Base-by-base conservation (phyloP, 371 early-diverging fungal genomes). In the Dinochytrium kinnereticum region DNA sequence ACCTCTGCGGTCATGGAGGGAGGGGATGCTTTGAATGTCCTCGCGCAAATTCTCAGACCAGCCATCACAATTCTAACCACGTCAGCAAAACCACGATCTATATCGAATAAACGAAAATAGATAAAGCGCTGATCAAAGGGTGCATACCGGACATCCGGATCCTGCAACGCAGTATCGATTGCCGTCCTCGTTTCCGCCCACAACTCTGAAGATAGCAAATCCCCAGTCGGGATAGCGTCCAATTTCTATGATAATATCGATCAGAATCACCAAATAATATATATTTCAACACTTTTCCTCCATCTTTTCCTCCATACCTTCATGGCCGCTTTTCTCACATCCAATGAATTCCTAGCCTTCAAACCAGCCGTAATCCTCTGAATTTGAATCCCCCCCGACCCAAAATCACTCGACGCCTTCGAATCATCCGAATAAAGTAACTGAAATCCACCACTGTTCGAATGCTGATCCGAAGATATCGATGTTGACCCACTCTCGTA, bases 1-100 rank as follows among this genome's bases (percentile, higher is more conserved):
- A 85, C 66, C 64, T 85, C 82, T 19, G 78, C 80, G 0, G 76
- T 78, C 82, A 85, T 80, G n/a, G 74, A 73, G 13, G 85, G 80
- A n/a, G 82, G 85, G 3, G 82, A 80, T 1, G 81, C 71, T 39
- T 77, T 79, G 75, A 82, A 85, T 17, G 74, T 70, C 34, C 78
- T 61, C 1, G 82, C 71, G 39, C 79, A 80, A 15, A 85, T 70
- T 26, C 78, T 66, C 19, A 84, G 71, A 5, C 71, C 77, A 33
- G 53, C 44, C 2, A 30, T 26, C 1, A 73, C 61, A 2, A 82
- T 73, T 26, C 80, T 80, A 37, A 10, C n/a, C n/a, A n/a, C n/a
- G n/a, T n/a, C n/a, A n/a, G n/a, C n/a, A n/a, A n/a, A n/a, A n/a
- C n/a, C n/a, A n/a, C n/a, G n/a, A n/a, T n/a, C n/a, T n/a, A n/a